These are phyloP conservation scores for Coniella vitis DNA, from an alignment of 2,329 filamentous ascomycete genomes.

Conservation along the genomic window DNA sequence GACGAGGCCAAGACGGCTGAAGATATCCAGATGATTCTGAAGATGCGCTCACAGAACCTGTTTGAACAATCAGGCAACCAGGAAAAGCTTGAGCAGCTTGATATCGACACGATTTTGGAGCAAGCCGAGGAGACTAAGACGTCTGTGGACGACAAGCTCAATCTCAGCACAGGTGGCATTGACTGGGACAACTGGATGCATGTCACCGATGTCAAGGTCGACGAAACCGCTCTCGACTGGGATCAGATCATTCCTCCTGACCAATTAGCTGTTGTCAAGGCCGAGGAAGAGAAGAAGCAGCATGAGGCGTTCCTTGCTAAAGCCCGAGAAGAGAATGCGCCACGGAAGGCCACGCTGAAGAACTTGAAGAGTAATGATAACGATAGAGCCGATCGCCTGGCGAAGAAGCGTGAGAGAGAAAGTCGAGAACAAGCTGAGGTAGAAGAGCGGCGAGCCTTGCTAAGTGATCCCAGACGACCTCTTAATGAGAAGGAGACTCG, in stretches of 20 bases:
- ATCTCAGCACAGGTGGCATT: conserved; percentile 79
- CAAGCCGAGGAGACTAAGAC: conserved; percentile 97
- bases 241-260: conserved; percentile 97
- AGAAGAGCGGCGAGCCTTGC: conserved; percentile 66
- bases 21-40: conserved; percentile 92
- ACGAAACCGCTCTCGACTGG: conserved; percentile 76
- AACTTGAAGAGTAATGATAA: conserved; percentile 45
- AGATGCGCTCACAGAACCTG: conserved; percentile 98
- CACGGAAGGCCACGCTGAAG: conserved; percentile 63
- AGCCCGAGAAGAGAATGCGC: conserved; percentile 78
- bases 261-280: conserved; percentile 81
- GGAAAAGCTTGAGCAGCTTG: conserved; percentile 90
- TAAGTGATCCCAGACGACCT: conserved; percentile 79
- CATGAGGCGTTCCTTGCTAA: conserved; percentile 77
- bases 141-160: conserved; percentile 86
- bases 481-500: conserved; percentile 89
- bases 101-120: conserved; percentile 94
- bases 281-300: conserved; percentile 76
- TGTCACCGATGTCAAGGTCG: conserved; percentile 95
- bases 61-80: conserved; percentile 97
- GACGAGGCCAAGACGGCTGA: conserved; percentile 85
- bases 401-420: conserved; percentile 60
- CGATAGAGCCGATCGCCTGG: conserved; percentile 57
- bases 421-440: conserved; percentile 64
- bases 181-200: conserved; percentile 93